Percentiles rank a stretch among this genome's conserved stretches.
Conservation (phyloP, 768 basidiomycete species). For the Lyophyllum semitale region DNA sequence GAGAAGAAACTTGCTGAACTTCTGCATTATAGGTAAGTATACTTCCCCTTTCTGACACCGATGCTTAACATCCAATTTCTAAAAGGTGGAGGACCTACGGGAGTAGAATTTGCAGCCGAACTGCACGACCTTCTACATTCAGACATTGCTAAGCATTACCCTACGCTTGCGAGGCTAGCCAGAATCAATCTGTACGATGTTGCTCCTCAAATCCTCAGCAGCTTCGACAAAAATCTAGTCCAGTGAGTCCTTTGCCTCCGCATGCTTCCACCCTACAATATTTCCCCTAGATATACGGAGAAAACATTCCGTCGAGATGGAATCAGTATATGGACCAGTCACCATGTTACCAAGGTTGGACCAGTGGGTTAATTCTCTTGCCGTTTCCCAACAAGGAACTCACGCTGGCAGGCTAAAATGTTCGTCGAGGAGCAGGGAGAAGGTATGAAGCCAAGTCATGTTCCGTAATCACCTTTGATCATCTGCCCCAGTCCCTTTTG, state of each 20-base stretch:
- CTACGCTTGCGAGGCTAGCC: slow-evolving; percentile 60
- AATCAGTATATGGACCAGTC: slow-evolving; percentile 68
- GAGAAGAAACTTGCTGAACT: slow-evolving; percentile 75
- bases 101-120: slow-evolving; percentile 85
- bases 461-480: neutral
- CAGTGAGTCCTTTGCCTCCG: slow-evolving; percentile 38
- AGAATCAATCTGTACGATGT: slow-evolving; percentile 84
- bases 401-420: slow-evolving; percentile 1
- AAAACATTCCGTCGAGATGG: slow-evolving; percentile 75
- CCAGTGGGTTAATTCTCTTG: slow-evolving; percentile 35
- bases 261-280: neutral
- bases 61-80: neutral
- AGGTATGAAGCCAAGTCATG: neutral
- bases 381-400: too few relatives aligned
- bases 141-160: slow-evolving; percentile 65
- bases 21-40: slow-evolving; percentile 78
- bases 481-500: slow-evolving; percentile 62
- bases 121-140: slow-evolving; percentile 74
- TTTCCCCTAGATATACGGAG: slow-evolving; percentile 56
- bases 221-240: slow-evolving; percentile 69
- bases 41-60: neutral
- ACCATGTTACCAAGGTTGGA: slow-evolving; percentile 73
- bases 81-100: slow-evolving; percentile 74
- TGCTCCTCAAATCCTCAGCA: slow-evolving; percentile 72
- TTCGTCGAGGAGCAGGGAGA: slow-evolving; percentile 14